A percentile compares a stretch with the other conserved stretches of the same genome.
Conservation (phyloP, 495 filamentous ascomycete species). For the Penicillium bialowiezense region DNA sequence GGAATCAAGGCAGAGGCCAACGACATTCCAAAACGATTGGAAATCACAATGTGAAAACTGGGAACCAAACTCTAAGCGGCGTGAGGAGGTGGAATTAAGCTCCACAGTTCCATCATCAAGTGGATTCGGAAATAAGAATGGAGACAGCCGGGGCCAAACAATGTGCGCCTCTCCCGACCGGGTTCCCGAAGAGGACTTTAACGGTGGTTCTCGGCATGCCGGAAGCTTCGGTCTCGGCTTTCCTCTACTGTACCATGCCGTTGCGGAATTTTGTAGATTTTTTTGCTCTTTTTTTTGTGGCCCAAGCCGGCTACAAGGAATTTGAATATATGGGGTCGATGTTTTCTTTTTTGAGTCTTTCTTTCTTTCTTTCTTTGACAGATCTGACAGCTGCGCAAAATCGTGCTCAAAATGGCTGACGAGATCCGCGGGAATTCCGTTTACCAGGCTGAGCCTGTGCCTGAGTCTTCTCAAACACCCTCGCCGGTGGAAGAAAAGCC, state of each 20-base stretch:
- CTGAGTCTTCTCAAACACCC: neutral
- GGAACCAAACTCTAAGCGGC: neutral
- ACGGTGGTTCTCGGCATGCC: constrained; percentile 11
- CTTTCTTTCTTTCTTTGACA: neutral
- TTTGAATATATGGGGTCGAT: neutral
- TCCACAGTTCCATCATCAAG: constrained; percentile 1
- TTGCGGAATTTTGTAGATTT: neutral
- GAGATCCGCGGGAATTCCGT: constrained; percentile 9
- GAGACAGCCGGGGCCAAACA: neutral
- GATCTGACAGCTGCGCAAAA: neutral
- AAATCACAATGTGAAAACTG: neutral
- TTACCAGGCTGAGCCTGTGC: constrained; percentile 3
- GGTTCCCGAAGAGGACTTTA: constrained; percentile 6
- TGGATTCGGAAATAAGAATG: neutral
- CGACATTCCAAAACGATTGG: neutral
- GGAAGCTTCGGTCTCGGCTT: constrained; percentile 1
- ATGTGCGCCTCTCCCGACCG: constrained; percentile 4
- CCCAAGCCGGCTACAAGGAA: neutral
- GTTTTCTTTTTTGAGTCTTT: neutral
- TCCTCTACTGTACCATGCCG: neutral
- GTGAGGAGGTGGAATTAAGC: neutral
- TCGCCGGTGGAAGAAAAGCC: neutral
- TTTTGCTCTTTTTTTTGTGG: neutral
- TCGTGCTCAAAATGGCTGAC: constrained; percentile 8
- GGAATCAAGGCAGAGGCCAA: neutral